Evolutionary conservation across 2,329 filamentous ascomycete species (phyloP), one percentile per base, ranked within the genome.

Genomic region (Aspergillaceae sp.): DNA sequence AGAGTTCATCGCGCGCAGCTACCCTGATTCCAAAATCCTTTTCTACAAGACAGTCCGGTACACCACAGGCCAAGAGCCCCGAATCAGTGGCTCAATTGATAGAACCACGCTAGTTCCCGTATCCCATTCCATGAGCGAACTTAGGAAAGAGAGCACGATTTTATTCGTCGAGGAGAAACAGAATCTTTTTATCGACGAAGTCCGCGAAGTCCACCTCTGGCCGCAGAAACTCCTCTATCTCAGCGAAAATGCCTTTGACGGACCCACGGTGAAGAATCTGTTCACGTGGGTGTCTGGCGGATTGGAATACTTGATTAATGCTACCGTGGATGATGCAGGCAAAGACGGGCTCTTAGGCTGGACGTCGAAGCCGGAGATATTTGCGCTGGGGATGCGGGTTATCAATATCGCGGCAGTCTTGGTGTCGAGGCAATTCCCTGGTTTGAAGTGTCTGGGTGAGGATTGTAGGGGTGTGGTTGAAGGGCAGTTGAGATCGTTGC

Each of bases 141-240:
- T 64, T 7, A 56, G 62, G 3, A 63, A 65, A 36, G 66, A 72
- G 29, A 67, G 62, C 37, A 67, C 63, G 0, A 62, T 64, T 51
- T 77, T 98, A 0, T 98, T 98, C 62, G 83, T 79, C 0, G 77
- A 88, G 46, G 92, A 98, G 67, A 90, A 94, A 63, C 89, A 94
- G 62, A 98, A 98, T 61, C 75, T 96, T n/a, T 97, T 87, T 64
- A 73, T 91, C 42, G 91, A 97, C 62, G 83, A 89, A 55, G 79
- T 87, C 4, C 75, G 82, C 41, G 90, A 96, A 63, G 74, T 82
- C 3, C 68, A 74, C 11, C 63, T 80, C n/a, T 96, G 89, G 88
- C 68, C 75, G 0, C 64, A 63, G 10, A 69, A 79, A 2, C 67
- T 86, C 29, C 50, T 55, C 4, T 49, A 54, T 0, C 47, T 74